Evolutionary conservation across 495 filamentous ascomycete species (phyloP), one percentile per base, ranked within the genome.

Genomic region (Penicillium riverlandense): DNA sequence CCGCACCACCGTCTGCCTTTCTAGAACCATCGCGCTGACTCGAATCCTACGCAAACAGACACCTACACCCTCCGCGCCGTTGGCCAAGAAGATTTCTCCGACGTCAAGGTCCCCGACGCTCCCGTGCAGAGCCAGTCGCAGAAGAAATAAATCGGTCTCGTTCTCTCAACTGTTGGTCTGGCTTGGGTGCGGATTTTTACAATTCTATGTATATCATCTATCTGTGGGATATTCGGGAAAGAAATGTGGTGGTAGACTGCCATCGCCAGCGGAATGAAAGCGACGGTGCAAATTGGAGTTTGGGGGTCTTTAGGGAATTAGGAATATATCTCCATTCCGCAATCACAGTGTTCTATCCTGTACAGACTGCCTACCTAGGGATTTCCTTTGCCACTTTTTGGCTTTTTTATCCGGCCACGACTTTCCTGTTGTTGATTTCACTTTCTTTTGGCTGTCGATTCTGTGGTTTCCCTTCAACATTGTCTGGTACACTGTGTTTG

Each of bases 81-180:
- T 58, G 84, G 89, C 31, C 94, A 97, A 68, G 92, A 99, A 63
- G 89, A 99, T 48, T 99, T 99, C 77, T 88, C 91, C 53, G 92
- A 99, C 60, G 90, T 99, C 43, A 79, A 80, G 55, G 81, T 95
- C 35, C 90, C 91, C 38, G 83, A 85, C 57, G 71, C 76, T 7
- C 83, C 85, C 37, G 65, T 75, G 51, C 59, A 72, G 30, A 53
- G 22, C 52, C 44, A 54, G 36, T 41, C 45, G 50, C 50, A 62
- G 42, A 37, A 60, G 45, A 41, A 60, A 53, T 53, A 48, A 37
- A 47, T 33, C n/a, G 9, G 11, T 6, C 11, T 36, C 28, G n/a
- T n/a, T 8, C 15, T 16, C 31, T 1, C 31, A 5, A 33, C 9
- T 33, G 2, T 16, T 22, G 22, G 22, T 22, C 22, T 22, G 3